Conservation (phyloP, 2,329 filamentous ascomycete species). For the Fusarium aywerte region DNA sequence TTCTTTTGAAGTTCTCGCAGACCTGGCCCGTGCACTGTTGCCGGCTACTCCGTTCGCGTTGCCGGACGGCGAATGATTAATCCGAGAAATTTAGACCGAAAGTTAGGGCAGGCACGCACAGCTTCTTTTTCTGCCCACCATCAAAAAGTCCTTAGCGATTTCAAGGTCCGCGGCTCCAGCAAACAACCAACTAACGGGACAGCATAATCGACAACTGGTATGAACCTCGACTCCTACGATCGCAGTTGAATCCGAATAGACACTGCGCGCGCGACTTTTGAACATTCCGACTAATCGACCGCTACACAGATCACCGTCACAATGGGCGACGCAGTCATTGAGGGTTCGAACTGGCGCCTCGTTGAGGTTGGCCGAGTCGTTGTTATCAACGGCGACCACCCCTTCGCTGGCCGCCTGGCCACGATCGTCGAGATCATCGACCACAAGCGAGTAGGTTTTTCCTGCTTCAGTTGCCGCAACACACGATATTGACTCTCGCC, state of each 20-base stretch:
- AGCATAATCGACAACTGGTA: conserved; percentile 55
- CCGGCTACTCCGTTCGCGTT: not conserved
- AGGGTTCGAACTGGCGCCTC: conserved; percentile 88
- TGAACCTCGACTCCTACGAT: conserved; percentile 48
- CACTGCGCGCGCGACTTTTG: conserved; percentile 41
- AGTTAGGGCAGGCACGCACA: conserved; percentile 53
- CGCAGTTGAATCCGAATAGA: conserved; percentile 41
- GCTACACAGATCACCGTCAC: conserved; percentile 67
- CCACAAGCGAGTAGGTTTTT: conserved; percentile 95
- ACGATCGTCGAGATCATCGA: conserved; percentile 99
- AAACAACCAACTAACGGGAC: conserved; percentile 54
- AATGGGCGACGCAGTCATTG: conserved; percentile 87
- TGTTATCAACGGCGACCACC: conserved; percentile 83
- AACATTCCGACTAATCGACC: conserved; percentile 50
- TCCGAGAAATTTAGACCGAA: conserved; percentile 43
- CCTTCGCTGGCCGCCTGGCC: conserved; percentile 86
- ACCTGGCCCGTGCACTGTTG: conserved; percentile 37
- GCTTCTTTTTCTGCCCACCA: conserved; percentile 54
- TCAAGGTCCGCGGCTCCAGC: conserved; percentile 52
- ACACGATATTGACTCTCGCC: conserved; percentile 44
- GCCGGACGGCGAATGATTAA: conserved; percentile 45
- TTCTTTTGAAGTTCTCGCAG: conserved; percentile 45
- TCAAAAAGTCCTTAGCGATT: conserved; percentile 57
- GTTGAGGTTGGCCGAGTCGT: conserved; percentile 99
- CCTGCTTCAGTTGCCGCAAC: conserved; percentile 16